These are phyloP conservation scores for Achaetomiella virescens DNA, from an alignment of 495 filamentous ascomycete species.

Conservation along the genomic window DNA sequence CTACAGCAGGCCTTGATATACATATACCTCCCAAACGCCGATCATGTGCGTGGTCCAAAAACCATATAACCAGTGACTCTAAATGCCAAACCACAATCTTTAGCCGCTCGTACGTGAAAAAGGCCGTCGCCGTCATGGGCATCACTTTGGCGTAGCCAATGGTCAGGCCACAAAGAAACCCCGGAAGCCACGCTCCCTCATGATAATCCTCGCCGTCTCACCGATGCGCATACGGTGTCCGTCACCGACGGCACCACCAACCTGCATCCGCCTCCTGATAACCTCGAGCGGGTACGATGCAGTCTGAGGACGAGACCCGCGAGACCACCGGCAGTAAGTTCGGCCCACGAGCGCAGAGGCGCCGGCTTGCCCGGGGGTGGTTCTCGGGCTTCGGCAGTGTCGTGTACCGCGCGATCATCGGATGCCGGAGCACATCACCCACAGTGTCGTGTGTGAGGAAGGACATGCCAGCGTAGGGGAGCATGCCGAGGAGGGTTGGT, in stretches of 20 bases:
- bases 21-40: slow-evolving; percentile 11
- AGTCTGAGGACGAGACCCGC: slow-evolving; percentile 88
- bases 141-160: slow-evolving; percentile 95
- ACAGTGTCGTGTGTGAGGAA: slow-evolving; percentile 91
- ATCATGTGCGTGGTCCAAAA: slow-evolving; percentile 13
- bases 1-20: neutral
- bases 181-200: slow-evolving; percentile 62
- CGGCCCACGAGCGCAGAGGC: slow-evolving; percentile 71
- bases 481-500: slow-evolving; percentile 84
- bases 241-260: slow-evolving; percentile 88
- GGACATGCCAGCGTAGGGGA: slow-evolving; percentile 95
- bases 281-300: slow-evolving; percentile 90
- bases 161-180: slow-evolving; percentile 87
- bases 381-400: slow-evolving; percentile 43
- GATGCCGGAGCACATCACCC: slow-evolving; percentile 70
- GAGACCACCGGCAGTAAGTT: slow-evolving; percentile 74
- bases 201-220: slow-evolving; percentile 72
- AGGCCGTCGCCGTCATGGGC: slow-evolving; percentile 79
- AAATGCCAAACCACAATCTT: slow-evolving; percentile 72
- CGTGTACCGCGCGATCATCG: slow-evolving; percentile 60
- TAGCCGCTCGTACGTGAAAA: slow-evolving; percentile 71
- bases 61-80: slow-evolving; percentile 24
- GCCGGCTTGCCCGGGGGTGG: slow-evolving; percentile 51
- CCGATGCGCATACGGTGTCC: slow-evolving; percentile 68
- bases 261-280: slow-evolving; percentile 88